Evolutionary conservation across 2,329 filamentous ascomycete genomes (phyloP).

Genomic region (Aspergillus sp.): DNA sequence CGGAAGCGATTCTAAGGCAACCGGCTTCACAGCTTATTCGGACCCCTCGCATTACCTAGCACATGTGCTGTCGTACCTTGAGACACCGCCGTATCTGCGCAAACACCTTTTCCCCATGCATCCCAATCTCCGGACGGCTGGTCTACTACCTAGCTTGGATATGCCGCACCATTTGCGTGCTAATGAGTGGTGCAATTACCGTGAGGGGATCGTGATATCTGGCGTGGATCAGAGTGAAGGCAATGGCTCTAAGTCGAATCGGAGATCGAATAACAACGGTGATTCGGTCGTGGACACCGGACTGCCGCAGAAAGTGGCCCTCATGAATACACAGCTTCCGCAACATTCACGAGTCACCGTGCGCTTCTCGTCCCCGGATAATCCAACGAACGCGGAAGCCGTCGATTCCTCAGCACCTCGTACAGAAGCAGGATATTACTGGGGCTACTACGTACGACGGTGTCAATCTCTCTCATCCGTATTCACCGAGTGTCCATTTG

Average conservation of each 20-base stretch:
- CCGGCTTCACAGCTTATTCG: conserved; percentile 54
- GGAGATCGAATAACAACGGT: conserved; percentile 34
- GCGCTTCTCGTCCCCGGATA: conserved; percentile 45
- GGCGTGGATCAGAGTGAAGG: too few species aligned
- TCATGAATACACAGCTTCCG: conserved; percentile 53
- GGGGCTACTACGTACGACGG: conserved; percentile 68
- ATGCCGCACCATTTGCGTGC: conserved; percentile 75
- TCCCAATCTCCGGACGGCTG: conserved; percentile 65
- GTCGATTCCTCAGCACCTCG: conserved; percentile 62
- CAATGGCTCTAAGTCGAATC: conserved; percentile 30
- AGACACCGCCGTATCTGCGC: conserved; percentile 75
- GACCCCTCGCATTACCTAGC: conserved; percentile 73
- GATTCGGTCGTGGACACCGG: conserved; percentile 43
- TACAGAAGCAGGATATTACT: conserved; percentile 73
- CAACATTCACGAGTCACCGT: conserved; percentile 66
- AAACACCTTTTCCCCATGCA: conserved; percentile 68
- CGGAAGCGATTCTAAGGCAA: background rate
- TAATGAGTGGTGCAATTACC: conserved; percentile 69
- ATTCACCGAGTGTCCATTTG: conserved; percentile 67
- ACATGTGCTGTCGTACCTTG: conserved; percentile 71
- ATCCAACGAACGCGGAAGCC: conserved; percentile 42
- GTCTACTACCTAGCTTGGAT: conserved; percentile 66
- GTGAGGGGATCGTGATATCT: conserved; percentile 59
- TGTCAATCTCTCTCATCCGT: conserved; percentile 60
- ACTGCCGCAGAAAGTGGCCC: conserved; percentile 40